These are phyloP conservation scores for Odonthalia washingtoniensis DNA, from an alignment of 31 red algal genomes.

Conservation along the genomic window DNA sequence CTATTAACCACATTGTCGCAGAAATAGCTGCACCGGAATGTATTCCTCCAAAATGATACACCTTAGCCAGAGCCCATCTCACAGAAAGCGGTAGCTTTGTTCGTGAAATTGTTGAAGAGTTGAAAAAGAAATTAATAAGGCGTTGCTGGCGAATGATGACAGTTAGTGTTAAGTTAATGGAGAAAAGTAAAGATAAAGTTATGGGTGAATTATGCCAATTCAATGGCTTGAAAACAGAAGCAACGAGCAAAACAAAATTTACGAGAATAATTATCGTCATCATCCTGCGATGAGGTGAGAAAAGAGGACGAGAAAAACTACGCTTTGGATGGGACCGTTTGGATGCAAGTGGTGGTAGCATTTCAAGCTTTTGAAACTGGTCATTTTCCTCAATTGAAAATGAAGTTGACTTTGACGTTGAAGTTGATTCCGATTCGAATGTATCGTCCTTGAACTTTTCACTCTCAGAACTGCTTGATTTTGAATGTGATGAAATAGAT, in stretches of 20 bases:
- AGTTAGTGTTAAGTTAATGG: slow-evolving; percentile 25
- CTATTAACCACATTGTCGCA: slow-evolving; percentile 27
- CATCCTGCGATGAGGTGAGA: slow-evolving; percentile 30
- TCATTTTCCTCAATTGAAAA: too few species aligned
- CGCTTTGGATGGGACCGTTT: slow-evolving; percentile 30
- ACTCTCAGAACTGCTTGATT: too few species aligned
- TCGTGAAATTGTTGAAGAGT: slow-evolving; percentile 18
- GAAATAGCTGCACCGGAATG: slow-evolving; percentile 38
- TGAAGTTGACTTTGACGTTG: too few species aligned
- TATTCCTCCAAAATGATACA: slow-evolving; percentile 44
- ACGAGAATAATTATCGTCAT: slow-evolving; percentile 2
- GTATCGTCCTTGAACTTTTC: too few species aligned
- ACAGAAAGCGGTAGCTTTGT: slow-evolving; percentile 28
- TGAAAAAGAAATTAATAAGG: slow-evolving; percentile 39
- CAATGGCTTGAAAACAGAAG: background rate
- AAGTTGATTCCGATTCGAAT: too few species aligned
- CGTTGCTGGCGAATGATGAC: slow-evolving; percentile 40
- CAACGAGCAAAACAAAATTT: slow-evolving; percentile 13
- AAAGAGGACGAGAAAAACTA: slow-evolving; percentile 8
- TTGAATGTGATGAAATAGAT: too few species aligned
- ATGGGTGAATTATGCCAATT: slow-evolving; percentile 13
- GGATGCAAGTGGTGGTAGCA: background rate
- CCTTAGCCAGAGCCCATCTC: slow-evolving; percentile 39
- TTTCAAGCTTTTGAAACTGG: too few species aligned
- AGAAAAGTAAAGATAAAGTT: slow-evolving; percentile 8